Conservation (phyloP, 148 eudicot species). For the Linanthus parryae region DNA sequence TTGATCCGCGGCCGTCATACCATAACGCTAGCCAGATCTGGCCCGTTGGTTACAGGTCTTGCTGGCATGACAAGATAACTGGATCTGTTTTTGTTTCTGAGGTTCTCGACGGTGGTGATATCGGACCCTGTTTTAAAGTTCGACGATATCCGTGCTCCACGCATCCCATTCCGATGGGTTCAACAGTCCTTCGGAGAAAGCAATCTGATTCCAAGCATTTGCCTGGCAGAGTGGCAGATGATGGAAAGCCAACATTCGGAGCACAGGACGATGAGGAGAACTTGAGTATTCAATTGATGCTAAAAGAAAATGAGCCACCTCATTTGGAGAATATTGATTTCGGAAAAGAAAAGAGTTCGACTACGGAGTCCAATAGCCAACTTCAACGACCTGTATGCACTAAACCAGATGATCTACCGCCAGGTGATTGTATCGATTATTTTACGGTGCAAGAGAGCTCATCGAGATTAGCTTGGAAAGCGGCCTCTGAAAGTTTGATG, state of each 20-base stretch:
- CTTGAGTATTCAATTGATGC: constrained; percentile 25
- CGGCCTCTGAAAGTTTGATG: constrained; percentile 30
- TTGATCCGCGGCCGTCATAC: constrained; percentile 41
- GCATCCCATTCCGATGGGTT: constrained; percentile 26
- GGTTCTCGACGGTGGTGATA: constrained; percentile 42
- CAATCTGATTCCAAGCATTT: constrained; percentile 13
- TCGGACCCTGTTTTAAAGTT: constrained; percentile 40
- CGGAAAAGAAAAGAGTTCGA: constrained; percentile 11
- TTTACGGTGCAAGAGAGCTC: constrained; percentile 41
- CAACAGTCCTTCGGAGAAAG: constrained; percentile 29
- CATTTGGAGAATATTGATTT: constrained; percentile 19
- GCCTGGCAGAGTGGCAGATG: constrained; percentile 6
- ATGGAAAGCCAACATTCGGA: constrained; percentile 8
- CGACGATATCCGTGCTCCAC: constrained; percentile 37
- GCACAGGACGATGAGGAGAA: constrained; percentile 27
- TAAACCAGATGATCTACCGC: constrained; percentile 7
- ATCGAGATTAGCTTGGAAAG: constrained; percentile 36
- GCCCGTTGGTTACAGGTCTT: constrained; percentile 47
- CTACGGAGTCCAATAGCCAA: constrained; percentile 9
- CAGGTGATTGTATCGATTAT: constrained; percentile 32
- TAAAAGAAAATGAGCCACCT: constrained; percentile 35
- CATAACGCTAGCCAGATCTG: constrained; percentile 32
- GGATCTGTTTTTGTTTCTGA: constrained; percentile 48
- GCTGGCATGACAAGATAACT: constrained; percentile 51
- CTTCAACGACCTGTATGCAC: constrained; percentile 10